phyloP scores from a whole-genome alignment of 805 yeast genomes.

The Candida sithepensis region DNA sequence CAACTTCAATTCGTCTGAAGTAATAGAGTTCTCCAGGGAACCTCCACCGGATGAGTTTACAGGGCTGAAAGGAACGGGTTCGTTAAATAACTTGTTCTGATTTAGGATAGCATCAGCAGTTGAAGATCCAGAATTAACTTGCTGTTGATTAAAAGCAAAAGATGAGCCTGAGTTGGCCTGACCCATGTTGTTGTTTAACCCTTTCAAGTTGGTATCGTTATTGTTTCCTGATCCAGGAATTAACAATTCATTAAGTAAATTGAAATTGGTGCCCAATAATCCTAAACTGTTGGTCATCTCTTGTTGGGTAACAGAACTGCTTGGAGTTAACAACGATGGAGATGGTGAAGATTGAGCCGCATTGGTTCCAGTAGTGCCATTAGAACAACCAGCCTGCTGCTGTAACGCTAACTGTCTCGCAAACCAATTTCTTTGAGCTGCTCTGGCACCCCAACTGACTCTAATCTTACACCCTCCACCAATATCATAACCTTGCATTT shows the following conservation, averaged over 20 bases:
- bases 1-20: constrained; percentile 34
- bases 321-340: constrained; percentile 1
- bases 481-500: constrained; percentile 87
- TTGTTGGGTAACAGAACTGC: constrained; percentile 6
- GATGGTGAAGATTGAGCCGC: constrained; percentile 4
- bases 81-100: constrained; percentile 21
- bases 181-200: background rate
- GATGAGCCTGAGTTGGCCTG: background rate
- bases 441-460: constrained; percentile 81
- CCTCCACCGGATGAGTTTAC: constrained; percentile 15
- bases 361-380: background rate
- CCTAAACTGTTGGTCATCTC: constrained; percentile 24
- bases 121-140: background rate
- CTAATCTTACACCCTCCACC: constrained; percentile 74
- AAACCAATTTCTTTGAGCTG: constrained; percentile 38
- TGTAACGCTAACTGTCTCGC: constrained; percentile 31
- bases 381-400: constrained; percentile 17
- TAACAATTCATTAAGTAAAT: constrained; percentile 20
- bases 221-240: constrained; percentile 5
- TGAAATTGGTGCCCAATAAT: constrained; percentile 19
- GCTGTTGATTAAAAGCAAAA: too few relatives aligned
- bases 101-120: constrained; percentile 10
- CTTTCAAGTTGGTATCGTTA: background rate
- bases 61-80: constrained; percentile 26
- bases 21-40: constrained; percentile 10